Evolutionary conservation across 2,329 filamentous ascomycete genomes (phyloP), one percentile per base, ranked within the genome.

Genomic region (Coniochaeta ligniaria): DNA sequence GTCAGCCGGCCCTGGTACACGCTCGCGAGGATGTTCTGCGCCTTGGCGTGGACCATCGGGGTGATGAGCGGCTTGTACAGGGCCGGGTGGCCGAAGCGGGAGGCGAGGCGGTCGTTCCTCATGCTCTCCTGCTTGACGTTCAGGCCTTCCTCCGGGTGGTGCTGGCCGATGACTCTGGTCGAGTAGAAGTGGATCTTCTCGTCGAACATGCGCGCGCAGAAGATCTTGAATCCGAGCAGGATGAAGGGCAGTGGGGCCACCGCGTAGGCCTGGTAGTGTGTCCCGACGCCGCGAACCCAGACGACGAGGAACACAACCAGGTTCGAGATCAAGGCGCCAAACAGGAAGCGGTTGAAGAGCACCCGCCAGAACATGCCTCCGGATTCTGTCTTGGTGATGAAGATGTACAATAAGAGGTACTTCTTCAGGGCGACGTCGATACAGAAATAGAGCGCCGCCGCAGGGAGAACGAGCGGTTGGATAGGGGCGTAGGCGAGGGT

Each of bases 351-450:
- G 74, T 99, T 99, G 80, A 92, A 96, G 7, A 98, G 74, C 1
- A 93, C 85, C 20, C 92, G 87, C 95, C 95, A 99, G 71, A 92
- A 96, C 72, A 90, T 85, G 58, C 95, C 95, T 9, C 93, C 95
- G 0, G 93, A 97, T 71, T 99, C 95, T 31, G 89, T 96, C 78
- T 98, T 99, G 55, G 95, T 99, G 65, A 96, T 84, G 70, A 97
- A 98, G 65, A 97, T 89, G 75, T 99, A 96, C 66, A 98, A 83
- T 43, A 98, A 77, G 54, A 97, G 80, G 70, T 99, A 99, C 76
- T 98, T 98, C 82, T 96, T 97, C 71, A 98, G 80, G 75, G 89
- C 91, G 5, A 88, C 87, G 72, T 99, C 95, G 58, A 99, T 79
- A 58, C 80, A 78, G 73, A 98, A 98, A 80, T 97, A 99, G 33